A percentile compares a stretch with the other conserved stretches of the same genome.
Evolutionary conservation across 371 early-diverging fungal species (phyloP).

Genomic region (Apophysomyces trapeziformis): DNA sequence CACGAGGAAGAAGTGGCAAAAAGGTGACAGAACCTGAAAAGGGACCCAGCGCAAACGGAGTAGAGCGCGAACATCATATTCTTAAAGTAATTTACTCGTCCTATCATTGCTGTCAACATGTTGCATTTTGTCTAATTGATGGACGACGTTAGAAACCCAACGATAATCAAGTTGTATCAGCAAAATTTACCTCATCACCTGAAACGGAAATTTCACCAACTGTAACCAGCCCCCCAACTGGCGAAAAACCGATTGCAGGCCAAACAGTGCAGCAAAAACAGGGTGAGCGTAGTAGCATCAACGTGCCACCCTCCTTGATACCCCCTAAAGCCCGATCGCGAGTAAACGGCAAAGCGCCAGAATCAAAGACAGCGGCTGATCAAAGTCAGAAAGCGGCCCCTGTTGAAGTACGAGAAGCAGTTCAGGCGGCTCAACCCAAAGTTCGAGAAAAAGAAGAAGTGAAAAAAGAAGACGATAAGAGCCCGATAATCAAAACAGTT

Average conservation of each 20-base stretch:
- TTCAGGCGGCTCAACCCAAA: neutral
- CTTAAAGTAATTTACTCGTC: neutral
- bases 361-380: constrained; percentile 6
- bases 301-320: constrained; percentile 31
- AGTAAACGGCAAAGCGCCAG: constrained; percentile 8
- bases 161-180: neutral
- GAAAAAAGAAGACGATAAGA: neutral
- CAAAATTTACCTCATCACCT: neutral
- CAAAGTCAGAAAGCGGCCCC: neutral
- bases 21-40: neutral
- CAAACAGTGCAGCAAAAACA: neutral
- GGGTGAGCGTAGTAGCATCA: constrained; percentile 9
- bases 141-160: neutral
- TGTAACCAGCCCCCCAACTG: neutral
- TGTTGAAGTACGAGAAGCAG: neutral
- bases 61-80: neutral
- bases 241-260: neutral
- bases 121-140: neutral
- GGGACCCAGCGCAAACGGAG: neutral
- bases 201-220: neutral
- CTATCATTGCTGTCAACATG: neutral
- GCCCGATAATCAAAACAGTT: constrained; percentile 47
- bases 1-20: constrained; percentile 2
- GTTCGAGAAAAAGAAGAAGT: neutral
- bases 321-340: constrained; percentile 35